phyloP scores from a whole-genome alignment of 208 protist genomes.

The Trichomonas gallinae region DNA sequence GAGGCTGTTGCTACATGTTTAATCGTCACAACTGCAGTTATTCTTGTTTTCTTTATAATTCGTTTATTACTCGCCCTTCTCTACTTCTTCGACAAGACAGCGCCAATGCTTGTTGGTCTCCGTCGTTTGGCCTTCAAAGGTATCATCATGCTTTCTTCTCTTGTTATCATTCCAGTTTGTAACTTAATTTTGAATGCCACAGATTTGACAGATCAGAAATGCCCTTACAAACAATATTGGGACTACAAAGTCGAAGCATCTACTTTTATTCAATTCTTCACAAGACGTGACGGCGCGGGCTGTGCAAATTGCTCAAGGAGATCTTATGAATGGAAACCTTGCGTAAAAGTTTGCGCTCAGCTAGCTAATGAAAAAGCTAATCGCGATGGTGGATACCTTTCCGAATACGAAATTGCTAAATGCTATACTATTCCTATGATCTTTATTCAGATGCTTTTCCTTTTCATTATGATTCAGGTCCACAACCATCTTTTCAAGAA shows the following conservation, averaged over 20 bases:
- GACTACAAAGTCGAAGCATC: neutral
- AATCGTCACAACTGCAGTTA: neutral
- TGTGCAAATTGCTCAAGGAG: neutral
- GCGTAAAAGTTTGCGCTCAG: neutral
- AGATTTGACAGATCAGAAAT: neutral
- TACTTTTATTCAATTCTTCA: neutral
- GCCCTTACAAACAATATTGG: neutral
- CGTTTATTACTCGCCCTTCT: neutral
- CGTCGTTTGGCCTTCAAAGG: neutral
- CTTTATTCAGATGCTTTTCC: neutral
- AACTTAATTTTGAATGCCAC: neutral
- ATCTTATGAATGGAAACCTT: neutral
- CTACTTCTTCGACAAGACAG: neutral
- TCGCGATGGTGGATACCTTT: neutral
- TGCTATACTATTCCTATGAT: neutral
- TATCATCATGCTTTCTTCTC: neutral
- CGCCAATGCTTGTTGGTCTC: neutral
- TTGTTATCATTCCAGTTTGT: neutral
- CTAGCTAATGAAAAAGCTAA: neutral
- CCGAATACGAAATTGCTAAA: neutral
- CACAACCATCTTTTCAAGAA: neutral
- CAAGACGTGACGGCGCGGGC: neutral
- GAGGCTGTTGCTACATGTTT: neutral
- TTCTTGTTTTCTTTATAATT: neutral
- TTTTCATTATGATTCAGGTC: neutral